Evolutionary conservation across 495 filamentous ascomycete genomes (phyloP).

Genomic region (Aspergillus sparsus): DNA sequence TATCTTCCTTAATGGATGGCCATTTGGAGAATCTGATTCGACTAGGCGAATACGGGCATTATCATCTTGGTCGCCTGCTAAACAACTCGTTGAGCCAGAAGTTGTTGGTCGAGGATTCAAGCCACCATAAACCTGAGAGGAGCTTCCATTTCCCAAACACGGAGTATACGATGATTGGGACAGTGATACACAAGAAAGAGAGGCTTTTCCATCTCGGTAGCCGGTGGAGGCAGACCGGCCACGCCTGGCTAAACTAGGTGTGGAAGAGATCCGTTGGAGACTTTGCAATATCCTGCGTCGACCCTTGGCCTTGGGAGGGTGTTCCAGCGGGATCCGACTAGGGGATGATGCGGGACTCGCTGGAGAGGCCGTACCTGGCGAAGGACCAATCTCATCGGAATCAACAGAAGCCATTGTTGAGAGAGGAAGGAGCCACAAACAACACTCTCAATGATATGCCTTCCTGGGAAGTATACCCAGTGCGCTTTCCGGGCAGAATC

Average conservation of each 20-base stretch:
- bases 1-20: constrained; percentile 41
- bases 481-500: too few species aligned
- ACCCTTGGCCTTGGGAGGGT: constrained; percentile 65
- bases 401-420: constrained; percentile 36
- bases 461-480: not conserved
- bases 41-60: constrained; percentile 55
- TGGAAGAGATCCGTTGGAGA: constrained; percentile 87
- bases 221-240: constrained; percentile 57
- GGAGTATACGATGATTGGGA: constrained; percentile 60
- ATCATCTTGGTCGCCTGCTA: constrained; percentile 36
- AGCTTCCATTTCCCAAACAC: constrained; percentile 53
- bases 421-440: constrained; percentile 3
- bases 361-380: constrained; percentile 30
- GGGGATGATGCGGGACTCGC: constrained; percentile 34
- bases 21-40: constrained; percentile 38
- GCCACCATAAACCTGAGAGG: constrained; percentile 62
- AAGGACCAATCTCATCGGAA: constrained; percentile 30
- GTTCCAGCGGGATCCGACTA: constrained; percentile 50
- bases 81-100: constrained; percentile 56
- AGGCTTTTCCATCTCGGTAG: constrained; percentile 69
- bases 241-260: constrained; percentile 68
- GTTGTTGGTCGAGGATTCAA: constrained; percentile 58
- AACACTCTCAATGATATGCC: not conserved
- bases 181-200: constrained; percentile 85
- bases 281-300: constrained; percentile 73